Base-by-base conservation (phyloP, 2,329 filamentous ascomycete genomes). In the Alternaria rosae region DNA sequence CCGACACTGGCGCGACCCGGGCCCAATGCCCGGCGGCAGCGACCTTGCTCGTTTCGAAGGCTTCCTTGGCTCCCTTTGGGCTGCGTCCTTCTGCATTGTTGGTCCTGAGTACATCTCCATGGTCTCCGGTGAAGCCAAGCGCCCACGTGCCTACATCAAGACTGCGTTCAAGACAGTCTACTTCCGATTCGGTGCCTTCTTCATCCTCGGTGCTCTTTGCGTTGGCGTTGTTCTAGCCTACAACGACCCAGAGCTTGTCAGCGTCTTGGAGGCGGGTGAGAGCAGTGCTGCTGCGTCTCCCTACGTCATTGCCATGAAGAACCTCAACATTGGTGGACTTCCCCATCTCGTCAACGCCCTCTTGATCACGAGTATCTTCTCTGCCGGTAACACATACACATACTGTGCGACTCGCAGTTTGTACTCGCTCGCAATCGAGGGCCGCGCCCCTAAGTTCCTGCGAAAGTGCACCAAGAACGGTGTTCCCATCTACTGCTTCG, bases 401-500 rank as follows among this genome's bases (percentile, higher is more conserved):
- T 87, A 86, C 76, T 84, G 82, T 57, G 84, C 84, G 1, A 84
- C 82, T 25, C 84, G 85, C 35, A 84, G 81, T 47, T 72, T 87
- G 42, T 86, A 87, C 74, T 81, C 83, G 21, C 77, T 87, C 21
- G 80, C 85, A 2, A 79, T 86, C 4, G 84, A 87, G 62, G 85
- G 85, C 13, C 79, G 83, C 43, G 85, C 85, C 0, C 85, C 85
- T 0, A 80, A 78, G 47, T 73, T 90, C 71, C 82, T 91, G 21
- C 82, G 83, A 64, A 85, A 86, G 74, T 87, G 84, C 72, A 91
- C 85, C 10, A 83, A 81, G 66, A 84, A 85, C 11, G 89, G 89
- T 71, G 87, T 95, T 0, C 92, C 92, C 0, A 85, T 93, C 64
- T 92, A 91, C 78, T 92, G 89, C 72, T 91, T 94, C 41, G 66